Percentiles rank a stretch among this genome's conserved stretches.
Evolutionary conservation across 2,329 filamentous ascomycete species (phyloP).

Genomic region (Lachnellula subtilissima): DNA sequence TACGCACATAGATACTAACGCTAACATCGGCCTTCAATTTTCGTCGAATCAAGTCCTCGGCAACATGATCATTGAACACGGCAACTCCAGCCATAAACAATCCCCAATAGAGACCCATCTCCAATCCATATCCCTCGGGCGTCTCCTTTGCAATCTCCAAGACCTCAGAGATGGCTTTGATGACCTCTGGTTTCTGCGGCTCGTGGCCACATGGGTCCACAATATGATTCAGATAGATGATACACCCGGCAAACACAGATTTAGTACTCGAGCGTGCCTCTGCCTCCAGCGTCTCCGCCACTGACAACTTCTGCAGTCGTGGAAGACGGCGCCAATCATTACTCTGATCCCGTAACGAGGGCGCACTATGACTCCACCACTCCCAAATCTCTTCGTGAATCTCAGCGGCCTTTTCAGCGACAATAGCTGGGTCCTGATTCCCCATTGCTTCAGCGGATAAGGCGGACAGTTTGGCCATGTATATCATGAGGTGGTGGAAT

Average conservation of each 20-base stretch:
- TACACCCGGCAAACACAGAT: slow-evolving; percentile 25
- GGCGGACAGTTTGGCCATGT: slow-evolving; percentile 27
- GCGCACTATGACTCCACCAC: slow-evolving; percentile 27
- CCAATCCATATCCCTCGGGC: slow-evolving; percentile 28
- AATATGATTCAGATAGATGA: slow-evolving; percentile 29
- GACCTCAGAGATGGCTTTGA: slow-evolving; percentile 23
- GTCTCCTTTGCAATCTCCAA: slow-evolving; percentile 28
- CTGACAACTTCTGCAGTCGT: slow-evolving; percentile 24
- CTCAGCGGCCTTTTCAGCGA: slow-evolving; percentile 13
- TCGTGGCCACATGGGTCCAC: slow-evolving; percentile 22
- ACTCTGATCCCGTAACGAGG: slow-evolving; percentile 23
- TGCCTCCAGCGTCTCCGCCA: slow-evolving; percentile 27
- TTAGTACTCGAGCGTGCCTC: slow-evolving; percentile 29
- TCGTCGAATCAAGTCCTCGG: slow-evolving; percentile 24
- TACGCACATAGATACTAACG: slow-evolving; percentile 28
- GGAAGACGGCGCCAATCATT: slow-evolving; percentile 26
- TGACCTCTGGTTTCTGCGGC: slow-evolving; percentile 19
- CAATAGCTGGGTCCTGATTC: slow-evolving; percentile 14
- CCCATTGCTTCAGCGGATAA: slow-evolving; percentile 27
- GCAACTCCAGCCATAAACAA: slow-evolving; percentile 29
- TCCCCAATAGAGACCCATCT: slow-evolving; percentile 31
- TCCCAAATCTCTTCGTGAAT: slow-evolving; percentile 19
- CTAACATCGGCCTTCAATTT: slow-evolving; percentile 26
- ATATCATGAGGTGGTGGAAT: slow-evolving; percentile 28
- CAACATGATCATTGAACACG: slow-evolving; percentile 24